Conservation (phyloP, 805 yeast species). For the Metschnikowia peoriensis region DNA sequence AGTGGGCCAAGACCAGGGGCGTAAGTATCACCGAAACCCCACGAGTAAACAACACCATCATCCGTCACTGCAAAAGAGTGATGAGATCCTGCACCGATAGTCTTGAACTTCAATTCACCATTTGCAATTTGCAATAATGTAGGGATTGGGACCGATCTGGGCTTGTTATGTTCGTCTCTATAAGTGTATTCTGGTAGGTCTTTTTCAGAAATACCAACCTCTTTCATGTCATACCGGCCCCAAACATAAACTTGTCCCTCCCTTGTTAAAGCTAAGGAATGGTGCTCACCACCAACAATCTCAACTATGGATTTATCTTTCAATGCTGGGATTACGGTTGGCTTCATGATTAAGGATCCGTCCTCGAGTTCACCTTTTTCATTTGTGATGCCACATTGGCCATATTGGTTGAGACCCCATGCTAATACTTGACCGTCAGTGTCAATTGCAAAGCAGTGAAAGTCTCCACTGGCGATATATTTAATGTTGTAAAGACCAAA, state of each 20-base stretch:
- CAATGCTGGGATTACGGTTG: slow-evolving; percentile 69
- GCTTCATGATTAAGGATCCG: slow-evolving; percentile 76
- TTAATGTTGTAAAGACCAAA: slow-evolving; percentile 79
- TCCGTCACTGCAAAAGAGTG: slow-evolving; percentile 84
- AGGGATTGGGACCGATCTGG: slow-evolving; percentile 85
- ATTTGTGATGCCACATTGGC: slow-evolving; percentile 79
- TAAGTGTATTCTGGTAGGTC: slow-evolving; percentile 71
- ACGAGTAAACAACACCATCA: slow-evolving; percentile 83
- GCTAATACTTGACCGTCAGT: slow-evolving; percentile 66
- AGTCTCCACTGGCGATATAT: slow-evolving; percentile 89
- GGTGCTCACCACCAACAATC: slow-evolving; percentile 94
- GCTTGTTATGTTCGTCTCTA: slow-evolving; percentile 73
- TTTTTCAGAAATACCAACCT: slow-evolving; percentile 72
- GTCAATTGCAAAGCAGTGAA: slow-evolving; percentile 91
- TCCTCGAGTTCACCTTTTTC: slow-evolving; percentile 73
- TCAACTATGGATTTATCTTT: slow-evolving; percentile 53
- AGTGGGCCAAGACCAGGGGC: slow-evolving; percentile 94
- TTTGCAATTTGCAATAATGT: slow-evolving; percentile 51
- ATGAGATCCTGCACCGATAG: slow-evolving; percentile 83
- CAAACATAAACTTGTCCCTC: slow-evolving; percentile 77
- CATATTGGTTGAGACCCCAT: slow-evolving; percentile 97
- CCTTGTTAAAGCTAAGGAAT: slow-evolving; percentile 70
- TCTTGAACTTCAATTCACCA: slow-evolving; percentile 28
- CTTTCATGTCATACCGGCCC: slow-evolving; percentile 94
- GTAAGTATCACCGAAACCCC: slow-evolving; percentile 98